Conservation (phyloP, 306 rosid genomes). For the Heteromeles arbutifolia region DNA sequence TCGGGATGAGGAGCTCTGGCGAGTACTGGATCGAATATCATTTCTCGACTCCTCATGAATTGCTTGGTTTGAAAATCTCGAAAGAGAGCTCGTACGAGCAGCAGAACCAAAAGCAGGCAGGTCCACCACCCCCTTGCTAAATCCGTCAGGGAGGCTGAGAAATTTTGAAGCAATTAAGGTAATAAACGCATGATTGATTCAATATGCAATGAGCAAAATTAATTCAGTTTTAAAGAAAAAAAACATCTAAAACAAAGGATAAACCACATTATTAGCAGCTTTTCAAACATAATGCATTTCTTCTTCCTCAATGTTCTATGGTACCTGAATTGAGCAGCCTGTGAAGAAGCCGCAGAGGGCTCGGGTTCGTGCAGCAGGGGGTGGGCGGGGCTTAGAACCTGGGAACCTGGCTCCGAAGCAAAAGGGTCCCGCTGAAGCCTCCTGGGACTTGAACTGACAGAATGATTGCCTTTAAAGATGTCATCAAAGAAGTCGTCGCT, state of each 20-base stretch:
- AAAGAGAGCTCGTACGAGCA: slow-evolving; percentile 25
- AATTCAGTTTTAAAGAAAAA: not conserved
- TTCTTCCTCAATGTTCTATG: not conserved
- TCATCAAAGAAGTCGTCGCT: slow-evolving; percentile 66
- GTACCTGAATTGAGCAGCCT: slow-evolving; percentile 55
- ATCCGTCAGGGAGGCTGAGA: slow-evolving; percentile 62
- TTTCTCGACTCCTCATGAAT: slow-evolving; percentile 29
- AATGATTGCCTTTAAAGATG: slow-evolving; percentile 64
- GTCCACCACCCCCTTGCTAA: slow-evolving; percentile 38
- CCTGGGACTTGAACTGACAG: slow-evolving; percentile 47
- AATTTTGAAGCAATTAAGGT: not conserved
- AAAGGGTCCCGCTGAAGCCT: slow-evolving; percentile 27
- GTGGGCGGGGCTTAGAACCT: slow-evolving; percentile 39
- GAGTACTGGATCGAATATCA: slow-evolving; percentile 22
- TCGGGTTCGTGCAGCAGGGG: slow-evolving; percentile 41
- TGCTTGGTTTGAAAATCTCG: slow-evolving; percentile 50
- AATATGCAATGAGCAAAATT: not conserved
- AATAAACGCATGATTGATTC: not conserved
- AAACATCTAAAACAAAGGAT: not conserved
- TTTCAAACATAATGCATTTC: not conserved
- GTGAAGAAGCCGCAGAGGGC: slow-evolving; percentile 25
- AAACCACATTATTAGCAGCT: not conserved
- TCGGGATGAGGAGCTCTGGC: slow-evolving; percentile 33
- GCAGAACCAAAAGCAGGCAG: slow-evolving; percentile 49
- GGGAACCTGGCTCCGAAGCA: slow-evolving; percentile 23